phyloP scores from a whole-genome alignment of 352 stramenopile species.

The Discostella stelligera region DNA sequence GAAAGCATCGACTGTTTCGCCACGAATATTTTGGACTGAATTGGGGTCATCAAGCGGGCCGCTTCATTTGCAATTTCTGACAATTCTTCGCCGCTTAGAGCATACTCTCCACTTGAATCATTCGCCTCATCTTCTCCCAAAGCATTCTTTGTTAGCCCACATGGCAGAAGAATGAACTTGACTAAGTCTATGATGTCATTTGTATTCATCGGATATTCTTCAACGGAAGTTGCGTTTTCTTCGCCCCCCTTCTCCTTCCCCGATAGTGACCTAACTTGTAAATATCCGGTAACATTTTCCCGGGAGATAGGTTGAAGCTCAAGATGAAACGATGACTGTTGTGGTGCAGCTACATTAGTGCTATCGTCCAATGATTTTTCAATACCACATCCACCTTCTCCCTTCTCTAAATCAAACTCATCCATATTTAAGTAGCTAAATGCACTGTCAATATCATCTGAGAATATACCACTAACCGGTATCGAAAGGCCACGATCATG shows the following conservation, averaged over 20 bases:
- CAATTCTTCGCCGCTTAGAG: constrained; percentile 10
- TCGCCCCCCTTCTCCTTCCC: not conserved
- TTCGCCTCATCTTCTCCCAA: not conserved
- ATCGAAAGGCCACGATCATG: constrained; percentile 19
- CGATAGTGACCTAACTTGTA: constrained; percentile 15
- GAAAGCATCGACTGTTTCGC: not conserved
- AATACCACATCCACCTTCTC: not conserved
- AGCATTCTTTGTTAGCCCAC: constrained; percentile 12
- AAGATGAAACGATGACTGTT: constrained; percentile 8
- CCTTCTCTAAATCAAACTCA: constrained; percentile 34
- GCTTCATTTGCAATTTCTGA: constrained; percentile 11
- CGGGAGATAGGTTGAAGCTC: constrained; percentile 21
- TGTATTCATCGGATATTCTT: constrained; percentile 17
- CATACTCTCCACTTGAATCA: not conserved
- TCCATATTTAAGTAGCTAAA: constrained; percentile 39
- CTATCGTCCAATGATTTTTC: not conserved
- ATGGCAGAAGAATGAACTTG: constrained; percentile 35
- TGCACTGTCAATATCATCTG: constrained; percentile 23
- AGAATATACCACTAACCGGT: constrained; percentile 10
- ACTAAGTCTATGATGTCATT: constrained; percentile 36
- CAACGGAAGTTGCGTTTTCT: not conserved
- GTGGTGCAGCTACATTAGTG: not conserved
- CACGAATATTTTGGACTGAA: not conserved
- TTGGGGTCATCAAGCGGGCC: not conserved
- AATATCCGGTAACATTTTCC: not conserved